These are phyloP conservation scores for Dioscorea alata DNA, from an alignment of 106 monocot species.

Conservation along the genomic window DNA sequence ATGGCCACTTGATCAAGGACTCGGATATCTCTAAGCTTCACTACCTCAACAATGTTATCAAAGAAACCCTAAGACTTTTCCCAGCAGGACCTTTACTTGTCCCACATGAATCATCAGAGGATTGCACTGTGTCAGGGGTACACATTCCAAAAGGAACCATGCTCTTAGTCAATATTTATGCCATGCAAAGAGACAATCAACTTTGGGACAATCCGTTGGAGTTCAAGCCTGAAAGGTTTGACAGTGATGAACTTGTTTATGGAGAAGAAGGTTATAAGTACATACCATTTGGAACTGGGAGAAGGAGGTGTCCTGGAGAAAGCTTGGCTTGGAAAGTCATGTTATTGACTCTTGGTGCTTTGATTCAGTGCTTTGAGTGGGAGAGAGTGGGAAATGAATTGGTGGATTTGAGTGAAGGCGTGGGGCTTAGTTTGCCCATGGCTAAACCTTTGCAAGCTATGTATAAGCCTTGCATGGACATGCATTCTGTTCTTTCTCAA, in stretches of 20 bases:
- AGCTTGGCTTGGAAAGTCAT: not conserved
- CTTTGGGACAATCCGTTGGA: not conserved
- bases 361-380: conserved; percentile 17
- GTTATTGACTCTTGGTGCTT: conserved; percentile 7
- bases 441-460: conserved; percentile 10
- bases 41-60: conserved; percentile 11
- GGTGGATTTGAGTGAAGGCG: conserved; percentile 12
- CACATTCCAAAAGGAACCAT: conserved; percentile 9
- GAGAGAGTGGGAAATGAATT: not conserved
- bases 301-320: conserved; percentile 11
- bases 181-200: conserved; percentile 10
- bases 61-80: conserved; percentile 4
- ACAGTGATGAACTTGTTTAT: not conserved
- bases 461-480: conserved; percentile 6
- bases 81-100: conserved; percentile 10
- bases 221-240: conserved; percentile 23
- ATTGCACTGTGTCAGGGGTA: conserved; percentile 9
- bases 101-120: not conserved
- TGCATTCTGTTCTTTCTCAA: conserved; percentile 5
- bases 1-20: conserved; percentile 2
- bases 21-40: conserved; percentile 13
- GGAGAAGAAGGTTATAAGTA: not conserved
- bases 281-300: conserved; percentile 18
- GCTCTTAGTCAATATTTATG: conserved; percentile 12
- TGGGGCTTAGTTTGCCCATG: conserved; percentile 5